Conservation (phyloP, 768 basidiomycete species). For the Rhizopogon vinicolor region DNA sequence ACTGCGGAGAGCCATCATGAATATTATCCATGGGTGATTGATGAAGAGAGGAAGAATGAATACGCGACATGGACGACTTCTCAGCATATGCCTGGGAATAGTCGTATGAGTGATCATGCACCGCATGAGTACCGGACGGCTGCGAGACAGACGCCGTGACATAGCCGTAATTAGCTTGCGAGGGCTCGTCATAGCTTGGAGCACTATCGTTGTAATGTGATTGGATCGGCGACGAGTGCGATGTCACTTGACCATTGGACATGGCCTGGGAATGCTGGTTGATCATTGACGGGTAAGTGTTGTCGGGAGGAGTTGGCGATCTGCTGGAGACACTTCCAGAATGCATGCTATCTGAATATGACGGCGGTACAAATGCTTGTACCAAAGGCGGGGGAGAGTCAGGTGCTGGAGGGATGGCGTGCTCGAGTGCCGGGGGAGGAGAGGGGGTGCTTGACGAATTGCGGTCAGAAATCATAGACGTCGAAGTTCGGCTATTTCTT, state of each 20-base stretch:
- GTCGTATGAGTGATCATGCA: conserved; percentile 23
- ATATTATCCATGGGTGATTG: conserved; percentile 23
- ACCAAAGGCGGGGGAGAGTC: conserved; percentile 54
- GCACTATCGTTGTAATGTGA: conserved; percentile 28
- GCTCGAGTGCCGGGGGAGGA: conserved; percentile 42
- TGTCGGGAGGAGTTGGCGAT: conserved; percentile 43
- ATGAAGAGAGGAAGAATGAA: conserved; percentile 25
- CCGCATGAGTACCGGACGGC: conserved; percentile 13
- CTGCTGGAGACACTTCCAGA: conserved; percentile 35
- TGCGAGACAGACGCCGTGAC: conserved; percentile 19
- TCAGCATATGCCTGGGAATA: conserved; percentile 23
- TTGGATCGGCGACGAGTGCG: conserved; percentile 25
- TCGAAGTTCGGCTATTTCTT: conserved; percentile 22
- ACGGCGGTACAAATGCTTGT: conserved; percentile 31
- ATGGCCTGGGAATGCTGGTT: conserved; percentile 28
- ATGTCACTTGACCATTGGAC: conserved; percentile 30
- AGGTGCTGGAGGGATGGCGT: conserved; percentile 40
- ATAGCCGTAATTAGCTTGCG: conserved; percentile 28
- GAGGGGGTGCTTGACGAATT: conserved; percentile 20
- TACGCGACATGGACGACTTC: conserved; percentile 24
- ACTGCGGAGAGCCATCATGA: conserved; percentile 26
- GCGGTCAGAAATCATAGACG: conserved; percentile 21
- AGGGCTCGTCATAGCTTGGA: conserved; percentile 24
- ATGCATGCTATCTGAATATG: conserved; percentile 21
- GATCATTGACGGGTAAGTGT: conserved; percentile 32